Evolutionary conservation across 805 yeast genomes (phyloP).

Genomic region (Barnettozyma botsteinii): DNA sequence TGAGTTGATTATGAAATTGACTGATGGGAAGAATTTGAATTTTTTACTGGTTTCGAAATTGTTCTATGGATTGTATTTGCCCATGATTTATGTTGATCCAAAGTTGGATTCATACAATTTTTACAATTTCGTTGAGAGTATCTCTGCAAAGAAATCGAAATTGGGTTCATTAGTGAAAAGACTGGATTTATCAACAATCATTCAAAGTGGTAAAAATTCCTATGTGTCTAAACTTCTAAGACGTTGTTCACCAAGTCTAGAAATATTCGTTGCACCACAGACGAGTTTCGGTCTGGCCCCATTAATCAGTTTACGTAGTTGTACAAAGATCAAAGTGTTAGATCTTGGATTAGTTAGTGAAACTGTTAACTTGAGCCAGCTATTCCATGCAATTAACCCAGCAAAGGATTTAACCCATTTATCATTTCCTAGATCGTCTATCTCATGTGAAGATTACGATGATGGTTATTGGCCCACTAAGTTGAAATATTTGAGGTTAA

Average conservation of each 20-base stretch:
- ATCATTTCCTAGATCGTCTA: constrained; percentile 85
- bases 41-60: constrained; percentile 54
- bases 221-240: constrained; percentile 77
- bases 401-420: constrained; percentile 62
- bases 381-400: constrained; percentile 67
- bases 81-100: constrained; percentile 62
- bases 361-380: constrained; percentile 74
- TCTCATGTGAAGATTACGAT: constrained; percentile 54
- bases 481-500: constrained; percentile 62
- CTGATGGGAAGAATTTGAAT: constrained; percentile 36
- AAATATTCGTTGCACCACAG: constrained; percentile 83
- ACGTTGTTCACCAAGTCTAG: constrained; percentile 61
- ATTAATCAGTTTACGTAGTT: constrained; percentile 68
- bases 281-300: constrained; percentile 93
- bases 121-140: constrained; percentile 61
- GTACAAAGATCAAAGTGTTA: constrained; percentile 55
- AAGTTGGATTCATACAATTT: constrained; percentile 62
- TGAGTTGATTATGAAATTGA: constrained; percentile 23
- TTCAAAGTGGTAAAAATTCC: constrained; percentile 90
- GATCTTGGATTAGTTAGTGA: constrained; percentile 87
- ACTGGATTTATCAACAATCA: constrained; percentile 70
- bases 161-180: constrained; percentile 53
- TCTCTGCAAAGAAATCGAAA: constrained; percentile 44
- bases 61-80: constrained; percentile 57
- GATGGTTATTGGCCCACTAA: constrained; percentile 75